These are phyloP conservation scores for Phytopythium ostracodes DNA, from an alignment of 352 stramenopile genomes.

Conservation along the genomic window DNA sequence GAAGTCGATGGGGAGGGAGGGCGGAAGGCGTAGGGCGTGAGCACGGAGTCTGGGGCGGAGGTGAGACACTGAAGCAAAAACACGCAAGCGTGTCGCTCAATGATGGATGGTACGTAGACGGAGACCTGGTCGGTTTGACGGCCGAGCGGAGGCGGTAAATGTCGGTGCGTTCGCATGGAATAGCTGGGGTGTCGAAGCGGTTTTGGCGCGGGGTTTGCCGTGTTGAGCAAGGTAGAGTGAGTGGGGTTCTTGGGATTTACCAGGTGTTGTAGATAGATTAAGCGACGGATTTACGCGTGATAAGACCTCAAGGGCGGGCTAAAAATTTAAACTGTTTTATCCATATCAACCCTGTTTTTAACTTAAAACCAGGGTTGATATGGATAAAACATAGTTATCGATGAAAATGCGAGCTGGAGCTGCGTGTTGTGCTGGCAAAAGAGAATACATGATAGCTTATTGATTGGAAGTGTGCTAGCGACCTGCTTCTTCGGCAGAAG, in stretches of 20 bases:
- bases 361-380: background rate
- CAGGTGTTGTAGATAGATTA: background rate
- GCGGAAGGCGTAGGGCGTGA: background rate
- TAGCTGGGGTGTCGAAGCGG: background rate
- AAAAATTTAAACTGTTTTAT: too few species aligned
- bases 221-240: background rate
- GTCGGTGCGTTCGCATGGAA: background rate
- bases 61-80: constrained; percentile 7
- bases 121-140: background rate
- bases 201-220: background rate
- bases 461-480: too few species aligned
- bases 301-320: background rate
- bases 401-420: too few species aligned
- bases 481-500: too few species aligned
- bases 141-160: background rate
- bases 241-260: background rate
- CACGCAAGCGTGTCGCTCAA: background rate
- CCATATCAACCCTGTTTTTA: too few species aligned
- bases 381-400: background rate
- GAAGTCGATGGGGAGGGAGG: background rate
- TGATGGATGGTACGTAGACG: constrained; percentile 6
- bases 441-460: too few species aligned
- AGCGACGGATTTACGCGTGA: background rate
- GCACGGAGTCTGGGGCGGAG: too few species aligned
- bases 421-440: too few species aligned